Conservation (phyloP, 1,284 basidiomycete species). For the Apiotrichum mycotoxinovorans region DNA sequence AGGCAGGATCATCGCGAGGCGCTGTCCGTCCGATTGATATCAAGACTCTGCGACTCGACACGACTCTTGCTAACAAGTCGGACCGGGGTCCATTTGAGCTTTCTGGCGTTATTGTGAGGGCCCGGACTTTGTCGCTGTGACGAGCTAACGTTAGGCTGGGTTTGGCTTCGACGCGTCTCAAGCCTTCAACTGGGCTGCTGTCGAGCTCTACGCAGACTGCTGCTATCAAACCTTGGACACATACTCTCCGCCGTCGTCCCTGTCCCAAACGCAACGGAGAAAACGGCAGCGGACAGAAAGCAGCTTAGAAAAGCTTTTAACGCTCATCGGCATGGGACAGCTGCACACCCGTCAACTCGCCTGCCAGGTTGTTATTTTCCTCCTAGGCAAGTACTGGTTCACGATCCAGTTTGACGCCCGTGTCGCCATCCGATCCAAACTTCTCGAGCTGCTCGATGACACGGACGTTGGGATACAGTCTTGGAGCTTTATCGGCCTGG, state of each 20-base stretch:
- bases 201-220: conserved; percentile 81
- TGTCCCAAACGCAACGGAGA: conserved; percentile 18
- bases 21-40: conserved; percentile 59
- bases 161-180: conserved; percentile 66
- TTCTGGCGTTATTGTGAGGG: conserved; percentile 22
- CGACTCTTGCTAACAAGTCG: background rate
- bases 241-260: background rate
- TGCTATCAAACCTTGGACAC: conserved; percentile 39
- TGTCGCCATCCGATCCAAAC: conserved; percentile 56
- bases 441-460: conserved; percentile 62
- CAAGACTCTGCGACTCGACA: conserved; percentile 45
- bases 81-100: conserved; percentile 25
- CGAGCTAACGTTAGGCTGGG: conserved; percentile 53
- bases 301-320: conserved; percentile 60
- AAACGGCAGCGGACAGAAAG: conserved; percentile 53
- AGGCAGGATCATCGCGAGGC: conserved; percentile 63
- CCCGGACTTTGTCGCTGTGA: background rate
- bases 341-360: conserved; percentile 52
- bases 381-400: conserved; percentile 71
- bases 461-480: conserved; percentile 67
- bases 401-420: conserved; percentile 60
- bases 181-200: conserved; percentile 71
- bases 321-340: conserved; percentile 52
- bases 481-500: conserved; percentile 76
- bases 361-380: conserved; percentile 77